Base-by-base conservation (phyloP, 345 rosid genomes). In the Brassica carinata region DNA sequence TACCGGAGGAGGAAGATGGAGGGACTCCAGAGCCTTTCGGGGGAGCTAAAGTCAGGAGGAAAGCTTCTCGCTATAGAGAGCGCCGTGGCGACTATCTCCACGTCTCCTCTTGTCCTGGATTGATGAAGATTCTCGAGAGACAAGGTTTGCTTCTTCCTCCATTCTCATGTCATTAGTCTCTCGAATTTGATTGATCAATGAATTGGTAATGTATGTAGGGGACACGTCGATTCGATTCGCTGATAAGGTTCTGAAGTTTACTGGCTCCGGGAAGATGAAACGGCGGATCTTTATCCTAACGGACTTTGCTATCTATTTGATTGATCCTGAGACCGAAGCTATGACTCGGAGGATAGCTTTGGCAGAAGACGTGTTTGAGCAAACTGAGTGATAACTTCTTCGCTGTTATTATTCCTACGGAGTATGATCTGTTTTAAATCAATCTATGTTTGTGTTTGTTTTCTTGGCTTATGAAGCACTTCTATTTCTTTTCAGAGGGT, bases 351-450 rank as follows among this genome's bases (percentile, higher is more conserved):
- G 97, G 72, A 86, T 96, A 29, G 94, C 97, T 14, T 67, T 94
- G 31, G 90, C 97, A 10, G 40, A 96, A 87, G 83, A 80, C 91
- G 77, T 89, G 86, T 77, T 85, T 96, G 82, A 96, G 98, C 66
- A 94, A 94, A 81, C 77, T 92, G 18, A 83, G 89, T 45, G 98
- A 93, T 84, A 92, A 92, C 83, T 96, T 96, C 88, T 90, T 93
- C 70, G 88, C 97, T 0, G 78, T 96, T 74, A 83, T 96, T 38
- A 81, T 96, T 55, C 97, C 97, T 9, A 40, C 11, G 0, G 99
- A 94, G 85, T 96, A 96, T 78, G 99, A 96, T 86, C 67, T 94
- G 5, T 92, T 13, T 27, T 68, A 10, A 62, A 34, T 67, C 68
- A 7, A 15, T 27, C 74, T 53, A 51, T 14, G 40, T 75, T 48